phyloP scores from a whole-genome alignment of 495 filamentous ascomycete species.

The Hypoxylon intermedium region DNA sequence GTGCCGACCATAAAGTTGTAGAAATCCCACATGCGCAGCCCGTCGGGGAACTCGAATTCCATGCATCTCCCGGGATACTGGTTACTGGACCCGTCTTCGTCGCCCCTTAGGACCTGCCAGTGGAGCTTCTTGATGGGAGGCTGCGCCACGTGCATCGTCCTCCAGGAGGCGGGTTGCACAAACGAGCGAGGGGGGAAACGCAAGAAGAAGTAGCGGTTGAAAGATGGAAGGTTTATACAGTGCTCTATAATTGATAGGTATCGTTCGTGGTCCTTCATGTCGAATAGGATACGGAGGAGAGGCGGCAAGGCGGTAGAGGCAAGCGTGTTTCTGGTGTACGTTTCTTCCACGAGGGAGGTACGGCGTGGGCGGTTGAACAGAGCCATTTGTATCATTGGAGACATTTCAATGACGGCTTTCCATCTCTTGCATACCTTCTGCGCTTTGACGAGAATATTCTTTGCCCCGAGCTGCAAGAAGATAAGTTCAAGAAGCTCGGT shows the following conservation, averaged over 20 bases:
- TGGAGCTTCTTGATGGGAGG: constrained; percentile 8
- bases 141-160: constrained; percentile 6
- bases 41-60: constrained; percentile 6
- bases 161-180: constrained; percentile 1
- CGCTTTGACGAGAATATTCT: background rate
- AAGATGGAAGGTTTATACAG: too few species aligned
- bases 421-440: constrained; percentile 11
- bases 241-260: too few species aligned
- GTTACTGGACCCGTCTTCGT: background rate
- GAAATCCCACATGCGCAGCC: constrained; percentile 3
- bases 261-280: too few species aligned
- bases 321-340: too few species aligned
- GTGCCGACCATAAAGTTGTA: constrained; percentile 12
- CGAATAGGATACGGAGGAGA: too few species aligned
- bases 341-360: too few species aligned
- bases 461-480: background rate
- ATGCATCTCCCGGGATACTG: background rate
- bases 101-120: background rate
- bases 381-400: too few species aligned
- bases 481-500: constrained; percentile 5
- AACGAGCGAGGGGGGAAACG: too few species aligned
- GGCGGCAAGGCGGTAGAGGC: too few species aligned
- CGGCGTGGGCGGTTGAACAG: too few species aligned
- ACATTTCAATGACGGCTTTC: background rate
- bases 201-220: too few species aligned